Base-by-base conservation (phyloP, 352 stramenopile genomes). In the Globisporangium paroecandrum region DNA sequence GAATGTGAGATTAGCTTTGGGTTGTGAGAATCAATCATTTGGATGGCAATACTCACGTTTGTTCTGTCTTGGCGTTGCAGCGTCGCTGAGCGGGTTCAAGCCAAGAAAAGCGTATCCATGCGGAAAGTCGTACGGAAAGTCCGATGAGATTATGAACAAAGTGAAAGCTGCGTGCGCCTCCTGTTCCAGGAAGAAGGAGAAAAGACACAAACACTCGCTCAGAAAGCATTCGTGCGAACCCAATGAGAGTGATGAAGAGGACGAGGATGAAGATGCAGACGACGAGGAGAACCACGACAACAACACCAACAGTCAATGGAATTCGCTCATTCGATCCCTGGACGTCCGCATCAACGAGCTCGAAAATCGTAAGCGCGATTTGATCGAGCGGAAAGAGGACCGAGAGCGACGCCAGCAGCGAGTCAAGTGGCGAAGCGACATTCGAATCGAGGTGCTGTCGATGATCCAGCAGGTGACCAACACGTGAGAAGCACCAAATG, bases 331-430 rank as follows among this genome's bases (percentile, higher is more conserved):
- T 6, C 38, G 70, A 56, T 79, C 75, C 5, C 55, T 86, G 47
- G 72, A 89, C 24, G 69, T 41, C 7, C 74, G 79, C 25, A 78
- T 88, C 32, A 61, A 53, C 15, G 66, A 82, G 22, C 74, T 93
- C 13, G 72, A 89, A 65, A 62, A 71, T 15, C 75, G 79, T 43
- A 79, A 80, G 13, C 73, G 73, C 25, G 58, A 76, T 13, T 72
- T 86, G 13, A 78, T 88, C 51, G 75, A 89, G 65, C 72, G 73
- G 24, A 81, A 88, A 59, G 79, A 85, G 66, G 78, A 87, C 53
- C 83, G 78, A 8, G 71, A 87, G 34, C 77, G 71, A 7, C 55
- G 57, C 9, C 53, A 74, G 43, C 67, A 58, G n/a, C 68, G 71
- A 25, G 46, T 49, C 18, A 70, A 68, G 43, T 79, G 71, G 69